Evolutionary conservation across 805 yeast species (phyloP), one percentile per base, ranked within the genome.

Genomic region (Pichia nanzhaoensis): DNA sequence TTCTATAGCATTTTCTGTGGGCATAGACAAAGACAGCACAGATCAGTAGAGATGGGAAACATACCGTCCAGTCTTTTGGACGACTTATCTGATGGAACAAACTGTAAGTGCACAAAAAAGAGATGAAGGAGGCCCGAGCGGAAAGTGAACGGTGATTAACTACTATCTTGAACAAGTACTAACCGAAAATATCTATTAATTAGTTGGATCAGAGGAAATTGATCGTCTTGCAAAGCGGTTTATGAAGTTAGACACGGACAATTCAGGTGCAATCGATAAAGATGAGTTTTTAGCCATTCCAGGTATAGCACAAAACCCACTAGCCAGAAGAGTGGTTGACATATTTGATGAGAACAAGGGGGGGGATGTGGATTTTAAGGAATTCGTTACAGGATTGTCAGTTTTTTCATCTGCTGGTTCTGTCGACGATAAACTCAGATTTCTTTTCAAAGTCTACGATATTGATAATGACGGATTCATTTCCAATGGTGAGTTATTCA

Each of bases 341-440:
- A 90, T 93, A 17, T 89, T 93, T 64, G 99, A 93, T 61, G 82
- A 80, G 47, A 96, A 93, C 60, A 86, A 88, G 13, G 83, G 87
- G 51, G 99, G 98, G 2, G 86, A 84, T 50, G 87, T 93, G 32
- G 99, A 95, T 60, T 93, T 93, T 65, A 90, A 88, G 60, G 99
- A 93, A 65, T 93, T 93, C 64, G 84, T 95, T 39, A 71, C 56
- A 2, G 68, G 68, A 3, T 46, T 64, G 5, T 84, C 95, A 3
- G 89, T 90, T 3, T 93, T 93, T 59, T 84, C 95, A 42, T 83
- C 90, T 4, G 82, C 85, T 56, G 86, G 95, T 1, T 75, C 81
- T 20, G 78, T 79, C 40, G 82, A 80, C 44, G 97, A 88, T 53
- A 91, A 89, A 64, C 72, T 91, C 48, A 72, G 71, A 58, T 93